phyloP scores from a whole-genome alignment of 805 yeast genomes.

The Metschnikowia noctiluminum region DNA sequence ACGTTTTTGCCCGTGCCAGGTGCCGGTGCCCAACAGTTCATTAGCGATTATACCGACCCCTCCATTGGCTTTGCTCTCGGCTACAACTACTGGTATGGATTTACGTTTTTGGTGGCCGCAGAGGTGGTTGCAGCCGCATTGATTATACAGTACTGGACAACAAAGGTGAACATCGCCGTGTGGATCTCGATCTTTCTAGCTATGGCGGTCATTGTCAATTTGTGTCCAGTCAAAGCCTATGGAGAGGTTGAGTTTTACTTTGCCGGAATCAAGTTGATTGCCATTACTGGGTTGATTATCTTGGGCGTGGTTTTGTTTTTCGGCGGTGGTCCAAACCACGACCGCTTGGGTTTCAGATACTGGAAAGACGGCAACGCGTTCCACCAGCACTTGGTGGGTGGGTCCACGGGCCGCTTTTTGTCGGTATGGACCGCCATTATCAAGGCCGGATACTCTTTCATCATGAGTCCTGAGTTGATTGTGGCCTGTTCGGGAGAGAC shows the following conservation, averaged over 20 bases:
- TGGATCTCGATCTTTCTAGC: constrained; percentile 35
- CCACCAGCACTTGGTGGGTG: constrained; percentile 39
- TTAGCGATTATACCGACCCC: constrained; percentile 18
- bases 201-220: constrained; percentile 11
- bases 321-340: constrained; percentile 22
- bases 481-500: constrained; percentile 58
- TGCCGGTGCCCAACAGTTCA: constrained; percentile 21
- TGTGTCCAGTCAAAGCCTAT: constrained; percentile 17
- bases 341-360: constrained; percentile 20
- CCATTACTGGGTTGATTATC: constrained; percentile 20
- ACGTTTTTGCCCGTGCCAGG: constrained; percentile 21
- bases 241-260: constrained; percentile 20
- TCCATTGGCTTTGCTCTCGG: constrained; percentile 21
- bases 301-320: constrained; percentile 21
- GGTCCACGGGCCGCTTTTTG: constrained; percentile 23
- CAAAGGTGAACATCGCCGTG: constrained; percentile 31
- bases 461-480: constrained; percentile 49
- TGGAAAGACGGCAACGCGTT: constrained; percentile 30
- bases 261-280: constrained; percentile 19
- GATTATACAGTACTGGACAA: constrained; percentile 20
- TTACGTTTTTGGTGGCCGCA: constrained; percentile 18
- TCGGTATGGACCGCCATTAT: constrained; percentile 25
- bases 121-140: constrained; percentile 20
- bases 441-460: constrained; percentile 27
- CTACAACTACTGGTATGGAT: constrained; percentile 21